Evolutionary conservation across 2,329 filamentous ascomycete genomes (phyloP), one percentile per base, ranked within the genome.

Genomic region (Colletotrichum nymphaeae): DNA sequence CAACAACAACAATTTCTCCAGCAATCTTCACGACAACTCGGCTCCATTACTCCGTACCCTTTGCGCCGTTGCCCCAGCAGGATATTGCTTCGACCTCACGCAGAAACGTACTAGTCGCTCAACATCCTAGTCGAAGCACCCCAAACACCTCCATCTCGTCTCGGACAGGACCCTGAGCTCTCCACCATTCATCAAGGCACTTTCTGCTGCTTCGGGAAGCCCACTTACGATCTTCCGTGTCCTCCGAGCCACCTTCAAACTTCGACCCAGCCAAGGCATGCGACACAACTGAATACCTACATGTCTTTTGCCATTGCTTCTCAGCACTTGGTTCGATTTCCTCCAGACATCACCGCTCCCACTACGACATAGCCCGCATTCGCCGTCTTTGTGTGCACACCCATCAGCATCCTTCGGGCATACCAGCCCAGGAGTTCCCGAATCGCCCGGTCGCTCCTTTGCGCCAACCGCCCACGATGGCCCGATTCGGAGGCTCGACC

Each of bases 121-220:
- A 24, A 24, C 2, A 19, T 35, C 32, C 67, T 35, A 35, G 67
- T 57, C 62, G 30, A 55, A n/a, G 57, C 67, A 70, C 62, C 46
- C 46, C 26, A 62, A 70, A 71, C 71, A 70, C 56, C 71, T 66
- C 71, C 62, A 72, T 69, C 14, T 49, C 66, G 59, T 63, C 64
- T 63, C 70, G 66, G 42, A 69, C 59, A 67, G 22, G 58, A 67
- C 53, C 66, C 53, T 52, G 53, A 72, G 65, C 70, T 69, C 70
- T 64, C 70, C 70, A 69, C 66, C 37, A 55, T 55, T 62, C 37
- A 32, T 55, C 19, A 53, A 37, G 59, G 62, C 30, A 52, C n/a
- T 55, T 65, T 57, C 46, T 67, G 67, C 57, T 62, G 56, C 42
- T 53, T 69, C 30, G 70, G 70, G 55, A 69, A 69, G 22, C 37